These are phyloP conservation scores for Coniochaeta sp. DNA, from an alignment of 2,329 filamentous ascomycete genomes.

Conservation along the genomic window DNA sequence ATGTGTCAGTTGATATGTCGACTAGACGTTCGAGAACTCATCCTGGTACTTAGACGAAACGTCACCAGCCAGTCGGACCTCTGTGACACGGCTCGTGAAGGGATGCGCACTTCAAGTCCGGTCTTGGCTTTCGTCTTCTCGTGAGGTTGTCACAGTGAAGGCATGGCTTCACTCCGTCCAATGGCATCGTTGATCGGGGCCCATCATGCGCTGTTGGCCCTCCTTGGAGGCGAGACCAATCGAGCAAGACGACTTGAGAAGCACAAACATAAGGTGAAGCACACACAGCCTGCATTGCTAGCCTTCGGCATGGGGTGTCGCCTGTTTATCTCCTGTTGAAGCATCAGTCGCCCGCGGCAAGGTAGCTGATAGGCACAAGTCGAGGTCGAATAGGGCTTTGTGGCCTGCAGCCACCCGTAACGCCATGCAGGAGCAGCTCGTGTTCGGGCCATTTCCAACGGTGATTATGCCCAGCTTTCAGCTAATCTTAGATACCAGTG, in stretches of 20 bases:
- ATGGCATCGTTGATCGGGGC: not conserved
- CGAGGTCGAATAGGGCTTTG: not conserved
- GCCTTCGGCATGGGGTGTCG: not conserved
- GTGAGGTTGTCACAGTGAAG: not conserved
- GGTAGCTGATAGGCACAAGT: not conserved
- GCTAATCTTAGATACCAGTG: not conserved
- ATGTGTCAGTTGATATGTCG: not conserved
- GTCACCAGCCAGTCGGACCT: not conserved
- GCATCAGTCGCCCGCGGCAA: not conserved
- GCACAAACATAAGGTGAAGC: not conserved
- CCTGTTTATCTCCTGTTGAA: not conserved
- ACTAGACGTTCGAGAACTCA: no score
- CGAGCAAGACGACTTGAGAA: not conserved
- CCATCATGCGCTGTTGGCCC: not conserved
- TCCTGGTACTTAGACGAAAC: no score
- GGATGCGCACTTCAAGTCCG: not conserved
- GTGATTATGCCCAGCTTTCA: slow-evolving; percentile 1
- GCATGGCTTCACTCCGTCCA: not conserved
- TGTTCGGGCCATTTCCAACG: not conserved
- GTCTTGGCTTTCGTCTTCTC: not conserved
- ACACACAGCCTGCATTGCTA: not conserved
- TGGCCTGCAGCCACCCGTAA: not conserved
- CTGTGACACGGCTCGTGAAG: not conserved
- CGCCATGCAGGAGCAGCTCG: not conserved
- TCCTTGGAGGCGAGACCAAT: not conserved